Evolutionary conservation across 2,329 filamentous ascomycete species (phyloP), one percentile per base, ranked within the genome.

Genomic region (Sphaerulina musiva): DNA sequence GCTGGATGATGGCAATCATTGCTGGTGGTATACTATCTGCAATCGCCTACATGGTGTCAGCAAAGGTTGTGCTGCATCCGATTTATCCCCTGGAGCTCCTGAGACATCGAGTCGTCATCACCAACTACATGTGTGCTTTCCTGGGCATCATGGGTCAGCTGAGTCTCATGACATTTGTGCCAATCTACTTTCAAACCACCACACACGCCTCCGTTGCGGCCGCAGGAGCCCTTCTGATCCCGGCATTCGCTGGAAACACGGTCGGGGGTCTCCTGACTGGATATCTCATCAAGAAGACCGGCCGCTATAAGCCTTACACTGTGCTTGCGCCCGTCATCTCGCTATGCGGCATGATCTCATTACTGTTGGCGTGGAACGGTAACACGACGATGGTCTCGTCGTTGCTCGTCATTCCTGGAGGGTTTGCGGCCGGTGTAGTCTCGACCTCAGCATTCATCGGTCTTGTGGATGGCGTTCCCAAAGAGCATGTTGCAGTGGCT

Each of bases 111-210:
- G 78, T 81, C 48, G 76, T 82, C 0, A 69, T 82, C 3, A 72
- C 77, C 1, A 76, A 78, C 0, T 81, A 80, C 54, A 54, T 78
- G 0, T 78, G 83, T 38, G 73, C 75, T 20, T 70, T 72, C 2
- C 69, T 79, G 0, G 83, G 86, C 57, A 70, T 73, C 0, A 74
- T 76, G 1, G 80, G 82, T 0, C 85, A 88, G 62, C 67, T 82
- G 7, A 78, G 76, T 1, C 76, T 82, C 64, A 83, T 87, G 79
- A 84, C 82, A 51, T 77, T 78, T 0, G 78, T 87, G 0, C 85
- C 85, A 0, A 68, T 88, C 0, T 88, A 88, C 69, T 89, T 88
- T 59, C 81, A 86, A 54, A 78, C 85, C 1, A 84, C 83, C 0
- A 71, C 78, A 4, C 71, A 74, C 0, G 77, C 76, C 2, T 81